A percentile compares a stretch with the other conserved stretches of the same genome.
These are phyloP conservation scores for Thielaviopsis punctulata DNA, from an alignment of 2,329 filamentous ascomycete species.

Conservation along the genomic window DNA sequence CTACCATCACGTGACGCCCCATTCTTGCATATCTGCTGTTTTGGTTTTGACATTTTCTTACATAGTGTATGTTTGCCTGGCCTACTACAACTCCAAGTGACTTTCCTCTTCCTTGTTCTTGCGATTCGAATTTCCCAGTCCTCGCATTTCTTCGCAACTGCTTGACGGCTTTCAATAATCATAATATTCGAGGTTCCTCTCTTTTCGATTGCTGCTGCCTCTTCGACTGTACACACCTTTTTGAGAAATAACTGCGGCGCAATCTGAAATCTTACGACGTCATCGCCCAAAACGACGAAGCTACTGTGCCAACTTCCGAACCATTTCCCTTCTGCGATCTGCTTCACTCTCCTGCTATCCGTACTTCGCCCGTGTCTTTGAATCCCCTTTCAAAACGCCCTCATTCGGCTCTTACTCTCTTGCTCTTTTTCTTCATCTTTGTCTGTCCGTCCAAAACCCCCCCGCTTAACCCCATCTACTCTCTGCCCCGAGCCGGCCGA, in stretches of 20 bases:
- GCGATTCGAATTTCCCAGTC: too few relatives aligned
- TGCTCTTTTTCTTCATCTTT: neutral
- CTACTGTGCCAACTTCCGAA: neutral
- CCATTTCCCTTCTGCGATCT: neutral
- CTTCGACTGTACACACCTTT: neutral
- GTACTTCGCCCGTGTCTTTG: neutral
- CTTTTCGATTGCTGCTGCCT: neutral
- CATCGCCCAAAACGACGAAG: neutral
- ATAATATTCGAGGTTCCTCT: too few relatives aligned
- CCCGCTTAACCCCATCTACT: neutral
- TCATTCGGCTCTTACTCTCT: neutral
- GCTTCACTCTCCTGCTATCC: neutral
- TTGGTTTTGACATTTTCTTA: neutral
- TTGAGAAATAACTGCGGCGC: neutral
- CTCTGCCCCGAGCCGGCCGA: neutral
- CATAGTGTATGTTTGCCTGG: neutral
- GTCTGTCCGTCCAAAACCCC: too few relatives aligned
- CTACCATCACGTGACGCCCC: neutral
- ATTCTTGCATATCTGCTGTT: neutral
- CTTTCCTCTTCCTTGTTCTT: neutral
- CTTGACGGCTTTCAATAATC: too few relatives aligned
- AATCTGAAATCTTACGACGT: neutral
- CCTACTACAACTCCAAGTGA: neutral
- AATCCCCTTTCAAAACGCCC: neutral
- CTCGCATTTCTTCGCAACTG: too few relatives aligned